Conservation (phyloP, 768 basidiomycete species). For the Galerina sulciceps region DNA sequence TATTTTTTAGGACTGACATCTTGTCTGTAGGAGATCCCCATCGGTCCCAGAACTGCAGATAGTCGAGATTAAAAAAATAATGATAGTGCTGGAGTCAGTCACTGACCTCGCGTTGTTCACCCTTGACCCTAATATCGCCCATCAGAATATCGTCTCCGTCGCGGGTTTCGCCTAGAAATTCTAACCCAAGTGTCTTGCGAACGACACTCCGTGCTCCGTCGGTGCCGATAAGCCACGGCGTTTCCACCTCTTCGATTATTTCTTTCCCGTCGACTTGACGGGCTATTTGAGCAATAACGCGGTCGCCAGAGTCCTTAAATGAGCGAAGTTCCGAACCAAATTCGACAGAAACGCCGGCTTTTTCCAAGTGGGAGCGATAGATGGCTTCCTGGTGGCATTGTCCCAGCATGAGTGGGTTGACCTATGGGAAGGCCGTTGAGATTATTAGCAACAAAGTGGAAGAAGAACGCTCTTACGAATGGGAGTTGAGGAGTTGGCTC, state of each 20-base stretch:
- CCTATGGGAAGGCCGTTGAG: constrained; percentile 17
- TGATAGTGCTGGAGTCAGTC: not conserved
- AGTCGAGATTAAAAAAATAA: not conserved
- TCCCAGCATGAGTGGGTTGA: constrained; percentile 33
- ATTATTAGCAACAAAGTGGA: not conserved
- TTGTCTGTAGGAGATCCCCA: constrained; percentile 41
- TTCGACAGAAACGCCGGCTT: constrained; percentile 41
- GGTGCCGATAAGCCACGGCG: constrained; percentile 44
- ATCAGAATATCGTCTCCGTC: constrained; percentile 36
- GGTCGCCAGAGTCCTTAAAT: constrained; percentile 40
- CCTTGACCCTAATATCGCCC: constrained; percentile 45
- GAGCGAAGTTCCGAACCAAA: constrained; percentile 45
- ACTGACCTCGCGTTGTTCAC: constrained; percentile 39
- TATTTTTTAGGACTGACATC: constrained; percentile 29
- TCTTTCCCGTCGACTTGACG: constrained; percentile 23
- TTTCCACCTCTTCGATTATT: constrained; percentile 28
- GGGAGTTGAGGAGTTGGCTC: constrained; percentile 34
- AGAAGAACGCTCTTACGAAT: constrained; percentile 25
- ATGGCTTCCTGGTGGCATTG: constrained; percentile 40
- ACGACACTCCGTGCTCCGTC: constrained; percentile 48
- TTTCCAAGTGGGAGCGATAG: constrained; percentile 34
- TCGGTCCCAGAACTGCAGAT: constrained; percentile 45
- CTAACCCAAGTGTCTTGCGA: constrained; percentile 40
- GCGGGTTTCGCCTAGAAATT: constrained; percentile 44
- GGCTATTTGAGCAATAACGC: constrained; percentile 39